These are phyloP conservation scores for Alnus rubra DNA, from an alignment of 306 rosid genomes.

Conservation along the genomic window DNA sequence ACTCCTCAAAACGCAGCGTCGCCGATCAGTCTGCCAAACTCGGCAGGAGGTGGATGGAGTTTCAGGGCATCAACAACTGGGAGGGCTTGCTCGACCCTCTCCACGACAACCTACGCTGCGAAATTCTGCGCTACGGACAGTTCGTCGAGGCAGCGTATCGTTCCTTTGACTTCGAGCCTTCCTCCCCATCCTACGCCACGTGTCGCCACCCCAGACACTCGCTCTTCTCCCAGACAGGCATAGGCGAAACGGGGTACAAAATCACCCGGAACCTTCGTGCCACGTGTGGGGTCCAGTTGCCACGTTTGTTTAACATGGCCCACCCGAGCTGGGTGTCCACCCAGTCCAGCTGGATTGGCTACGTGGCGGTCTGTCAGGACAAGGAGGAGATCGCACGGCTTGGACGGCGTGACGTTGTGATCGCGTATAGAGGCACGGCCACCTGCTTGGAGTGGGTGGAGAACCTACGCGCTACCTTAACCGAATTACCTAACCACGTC, in stretches of 20 bases:
- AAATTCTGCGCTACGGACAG: slow-evolving; percentile 4
- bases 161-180: background rate
- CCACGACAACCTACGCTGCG: background rate
- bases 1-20: background rate
- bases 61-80: slow-evolving; percentile 6
- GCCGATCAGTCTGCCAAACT: background rate
- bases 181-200: background rate
- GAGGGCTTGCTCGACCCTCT: slow-evolving; percentile 14
- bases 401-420: slow-evolving; percentile 13
- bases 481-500: background rate
- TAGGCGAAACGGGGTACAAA: background rate
- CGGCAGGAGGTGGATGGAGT: slow-evolving; percentile 7
- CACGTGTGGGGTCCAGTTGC: slow-evolving; percentile 3
- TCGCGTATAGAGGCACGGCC: background rate
- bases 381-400: background rate
- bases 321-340: background rate
- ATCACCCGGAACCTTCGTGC: background rate
- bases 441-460: background rate
- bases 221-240: background rate
- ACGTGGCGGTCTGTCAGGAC: slow-evolving; percentile 10
- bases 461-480: slow-evolving; percentile 4
- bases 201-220: background rate
- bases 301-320: background rate
- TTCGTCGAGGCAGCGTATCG: slow-evolving; percentile 7
- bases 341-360: slow-evolving; percentile 2